Base-by-base conservation (phyloP, 352 stramenopile species). In the Phytopythium kandeliae region DNA sequence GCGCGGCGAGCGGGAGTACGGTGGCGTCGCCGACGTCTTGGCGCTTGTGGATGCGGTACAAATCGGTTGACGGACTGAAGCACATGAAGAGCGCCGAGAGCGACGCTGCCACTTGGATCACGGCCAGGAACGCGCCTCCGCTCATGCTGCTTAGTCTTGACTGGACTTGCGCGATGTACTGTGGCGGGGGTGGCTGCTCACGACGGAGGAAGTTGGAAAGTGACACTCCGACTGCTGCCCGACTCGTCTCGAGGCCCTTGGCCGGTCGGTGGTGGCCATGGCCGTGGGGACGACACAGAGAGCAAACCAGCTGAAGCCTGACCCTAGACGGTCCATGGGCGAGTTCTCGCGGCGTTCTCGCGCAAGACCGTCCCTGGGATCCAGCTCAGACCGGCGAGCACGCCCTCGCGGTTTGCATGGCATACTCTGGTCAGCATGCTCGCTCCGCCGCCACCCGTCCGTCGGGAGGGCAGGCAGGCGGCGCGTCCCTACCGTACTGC, bases 1-100 rank as follows among this genome's bases (percentile, higher is more conserved):
- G 71, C 37, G 77, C 72, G 12, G 75, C 74, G 22, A 88, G 74
- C 19, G 79, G 77, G 21, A 85, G 55, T 26, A 87, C 50, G 13
- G 77, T 76, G 8, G 55, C 54, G 37, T 52, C 57, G 9, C 71
- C 74, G 2, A 76, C 79, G 30, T 64, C 43, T 25, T 55, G 62
- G n/a, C 64, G 48, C 53, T 71, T 78, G 56, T 85, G 69, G 45
- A 89, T 84, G 19, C 59, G 63, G 38, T 74, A 70, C 24, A 91
- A 60, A 2, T 64, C 40, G 5, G 65, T 68, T 21, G 63, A 67
- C 24, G 80, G 80, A 51, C 80, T 87, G 17, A 81, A 51, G 34
- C 72, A 84, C 80, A 91, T 91, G 73, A 79, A 87, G 21, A 87
- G 51, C 25, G 75, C 70, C 53, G 78, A 86, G 44, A 89, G 43